Evolutionary conservation across 208 protist genomes (phyloP), one percentile per base, ranked within the genome.

Genomic region (Trypanosomatidae sp.): DNA sequence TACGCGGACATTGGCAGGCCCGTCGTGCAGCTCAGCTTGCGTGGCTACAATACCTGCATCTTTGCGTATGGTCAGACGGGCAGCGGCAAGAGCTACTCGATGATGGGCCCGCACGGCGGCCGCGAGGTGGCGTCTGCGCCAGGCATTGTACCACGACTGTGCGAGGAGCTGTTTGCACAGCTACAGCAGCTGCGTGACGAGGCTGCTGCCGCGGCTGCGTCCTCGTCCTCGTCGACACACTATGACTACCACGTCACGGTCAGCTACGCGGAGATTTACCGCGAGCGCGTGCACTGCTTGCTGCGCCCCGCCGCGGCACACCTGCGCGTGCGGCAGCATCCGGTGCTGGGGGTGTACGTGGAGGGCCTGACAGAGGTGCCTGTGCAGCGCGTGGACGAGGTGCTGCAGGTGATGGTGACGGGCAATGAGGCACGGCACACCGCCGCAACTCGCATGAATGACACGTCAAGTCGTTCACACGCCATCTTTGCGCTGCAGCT

Each of bases 361-460:
- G 75, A 92, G 32, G 76, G 74, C 2, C 46, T 87, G 23, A 61
- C 60, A 4, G 70, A 83, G 38, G 69, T 89, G n/a, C 44, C 75
- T 1, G 70, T 84, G 20, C 66, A 59, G 7, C 66, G 59, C 18
- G 61, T 68, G 16, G 64, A 72, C 2, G 51, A 82, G 48, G 65
- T 88, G 38, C 20, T 84, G 39, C 51, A 61, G 18, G 53, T 92
- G 25, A 84, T 97, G 54, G 33, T 53, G 22, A 43, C 56, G 19
- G 87, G 82, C 27, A 91, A 89, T 48, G 37, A 57, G 8, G 43
- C 46, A 39, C 67, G 90, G 0, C 77, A 85, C 60, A 85, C 81
- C 4, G 93, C 87, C 1, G 46, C 60, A 1, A 98, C 96, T 0
- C 66, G 75, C 25, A 96, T 97, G 89, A 99, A 99, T 56, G 79